These are phyloP conservation scores for Barnettozyma salicaria DNA, from an alignment of 805 yeast genomes.

Conservation along the genomic window DNA sequence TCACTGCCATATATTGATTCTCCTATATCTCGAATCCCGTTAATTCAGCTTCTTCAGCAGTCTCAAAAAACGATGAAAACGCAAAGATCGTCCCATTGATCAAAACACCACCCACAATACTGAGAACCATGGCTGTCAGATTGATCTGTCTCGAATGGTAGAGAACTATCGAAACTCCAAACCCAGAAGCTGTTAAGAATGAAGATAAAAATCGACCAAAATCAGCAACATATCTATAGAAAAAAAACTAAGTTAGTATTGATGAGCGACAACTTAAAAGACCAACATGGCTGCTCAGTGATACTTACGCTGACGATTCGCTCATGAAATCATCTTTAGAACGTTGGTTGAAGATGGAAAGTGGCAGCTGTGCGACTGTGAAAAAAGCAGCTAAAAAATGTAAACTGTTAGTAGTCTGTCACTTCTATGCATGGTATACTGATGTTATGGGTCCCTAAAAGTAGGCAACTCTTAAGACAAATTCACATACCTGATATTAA, in stretches of 20 bases:
- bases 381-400: constrained; percentile 37
- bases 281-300: no score
- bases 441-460: no score
- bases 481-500: constrained; percentile 43
- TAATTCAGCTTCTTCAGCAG: constrained; percentile 35
- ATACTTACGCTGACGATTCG: constrained; percentile 35
- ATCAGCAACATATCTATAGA: constrained; percentile 45
- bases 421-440: no score
- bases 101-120: constrained; percentile 61
- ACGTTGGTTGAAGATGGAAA: constrained; percentile 42
- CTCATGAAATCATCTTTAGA: constrained; percentile 49
- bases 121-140: constrained; percentile 50
- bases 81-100: constrained; percentile 68
- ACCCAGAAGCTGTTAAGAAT: constrained; percentile 54
- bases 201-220: constrained; percentile 66
- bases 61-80: constrained; percentile 60
- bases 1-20: neutral
- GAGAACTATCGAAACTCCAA: constrained; percentile 53
- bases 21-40: constrained; percentile 20
- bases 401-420: constrained; percentile 2
- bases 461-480: neutral
- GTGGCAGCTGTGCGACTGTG: constrained; percentile 52
- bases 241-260: no score
- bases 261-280: no score
- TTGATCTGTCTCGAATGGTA: constrained; percentile 61